Evolutionary conservation across 768 basidiomycete genomes (phyloP).

Genomic region (Hortiboletus campestris): DNA sequence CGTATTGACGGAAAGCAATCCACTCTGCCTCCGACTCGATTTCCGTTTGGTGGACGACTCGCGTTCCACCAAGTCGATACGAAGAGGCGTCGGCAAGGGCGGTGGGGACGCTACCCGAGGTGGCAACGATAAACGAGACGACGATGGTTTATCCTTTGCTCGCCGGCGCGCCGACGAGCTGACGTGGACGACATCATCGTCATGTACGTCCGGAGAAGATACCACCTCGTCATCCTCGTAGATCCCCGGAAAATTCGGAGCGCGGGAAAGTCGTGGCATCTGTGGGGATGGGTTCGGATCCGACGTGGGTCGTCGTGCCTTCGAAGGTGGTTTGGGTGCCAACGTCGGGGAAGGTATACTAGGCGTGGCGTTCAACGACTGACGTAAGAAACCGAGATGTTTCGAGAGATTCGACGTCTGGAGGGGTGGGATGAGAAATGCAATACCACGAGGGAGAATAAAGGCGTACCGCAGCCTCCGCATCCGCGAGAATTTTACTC

Average conservation of each 20-base stretch:
- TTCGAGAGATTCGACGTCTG: slow-evolving; percentile 62
- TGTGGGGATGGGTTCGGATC: slow-evolving; percentile 47
- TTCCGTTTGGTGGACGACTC: slow-evolving; percentile 32
- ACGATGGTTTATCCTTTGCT: slow-evolving; percentile 47
- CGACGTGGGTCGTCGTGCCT: slow-evolving; percentile 46
- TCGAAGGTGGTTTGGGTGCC: slow-evolving; percentile 45
- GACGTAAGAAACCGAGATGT: slow-evolving; percentile 62
- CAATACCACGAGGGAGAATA: slow-evolving; percentile 15
- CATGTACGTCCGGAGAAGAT: slow-evolving; percentile 40
- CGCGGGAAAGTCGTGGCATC: slow-evolving; percentile 56
- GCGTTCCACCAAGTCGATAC: slow-evolving; percentile 34
- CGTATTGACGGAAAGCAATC: slow-evolving; percentile 49
- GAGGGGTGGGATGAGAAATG: slow-evolving; percentile 3
- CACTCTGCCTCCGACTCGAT: slow-evolving; percentile 41
- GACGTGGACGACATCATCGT: slow-evolving; percentile 39
- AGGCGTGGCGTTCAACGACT: slow-evolving; percentile 50
- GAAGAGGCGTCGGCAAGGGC: slow-evolving; percentile 33
- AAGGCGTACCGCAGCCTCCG: slow-evolving; percentile 67
- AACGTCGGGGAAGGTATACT: slow-evolving; percentile 35
- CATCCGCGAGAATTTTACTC: slow-evolving; percentile 64
- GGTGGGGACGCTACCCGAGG: slow-evolving; percentile 42
- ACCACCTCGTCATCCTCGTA: slow-evolving; percentile 63
- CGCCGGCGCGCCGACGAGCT: slow-evolving; percentile 42
- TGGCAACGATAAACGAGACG: slow-evolving; percentile 49
- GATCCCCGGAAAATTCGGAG: slow-evolving; percentile 66